phyloP scores from a whole-genome alignment of 331 rosid genomes.

The Pyracantha coccinea region DNA sequence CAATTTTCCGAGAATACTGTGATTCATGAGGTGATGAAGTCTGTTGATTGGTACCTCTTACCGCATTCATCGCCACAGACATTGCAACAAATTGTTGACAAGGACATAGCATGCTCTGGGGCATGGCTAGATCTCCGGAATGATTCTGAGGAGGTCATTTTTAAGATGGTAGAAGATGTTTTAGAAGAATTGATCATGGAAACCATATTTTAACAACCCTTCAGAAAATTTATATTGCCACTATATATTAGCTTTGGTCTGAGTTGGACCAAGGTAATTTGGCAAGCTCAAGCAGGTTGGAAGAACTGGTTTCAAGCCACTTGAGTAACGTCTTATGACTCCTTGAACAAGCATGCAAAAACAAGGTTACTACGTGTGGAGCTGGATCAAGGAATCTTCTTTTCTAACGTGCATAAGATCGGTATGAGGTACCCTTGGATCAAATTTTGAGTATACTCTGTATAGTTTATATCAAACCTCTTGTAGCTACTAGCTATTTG shows the following conservation, averaged over 20 bases:
- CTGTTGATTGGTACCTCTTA: conserved; percentile 25
- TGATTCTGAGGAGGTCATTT: conserved; percentile 32
- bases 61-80: conserved; percentile 23
- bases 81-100: conserved; percentile 31
- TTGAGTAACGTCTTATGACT: background rate
- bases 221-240: conserved; percentile 4
- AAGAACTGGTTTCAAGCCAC: background rate
- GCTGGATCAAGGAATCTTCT: no score
- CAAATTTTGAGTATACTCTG: background rate
- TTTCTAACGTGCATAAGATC: background rate
- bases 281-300: background rate
- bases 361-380: no score
- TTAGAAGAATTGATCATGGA: conserved; percentile 51
- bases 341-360: background rate
- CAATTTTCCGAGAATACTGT: conserved; percentile 31
- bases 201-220: conserved; percentile 33
- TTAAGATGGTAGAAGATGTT: conserved; percentile 37
- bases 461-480: background rate
- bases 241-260: background rate
- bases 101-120: conserved; percentile 34
- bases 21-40: conserved; percentile 35
- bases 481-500: background rate
- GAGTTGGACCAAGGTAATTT: background rate
- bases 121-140: conserved; percentile 44
- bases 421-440: background rate